phyloP scores from a whole-genome alignment of 257 asterid species.

The Gentiana dahurica region DNA sequence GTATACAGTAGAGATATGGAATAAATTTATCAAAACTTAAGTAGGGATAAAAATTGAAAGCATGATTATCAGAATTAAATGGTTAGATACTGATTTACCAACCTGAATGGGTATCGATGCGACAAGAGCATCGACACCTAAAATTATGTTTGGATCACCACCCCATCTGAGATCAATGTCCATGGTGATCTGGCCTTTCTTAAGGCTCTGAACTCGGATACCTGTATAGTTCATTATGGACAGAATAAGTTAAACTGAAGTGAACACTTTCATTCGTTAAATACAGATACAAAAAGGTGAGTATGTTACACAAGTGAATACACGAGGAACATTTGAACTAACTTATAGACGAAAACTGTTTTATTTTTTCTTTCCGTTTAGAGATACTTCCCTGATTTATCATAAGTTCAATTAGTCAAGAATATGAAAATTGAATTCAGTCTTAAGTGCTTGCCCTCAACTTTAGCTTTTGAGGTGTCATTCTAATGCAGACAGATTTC shows the following conservation, averaged over 20 bases:
- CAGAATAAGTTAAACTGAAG: neutral
- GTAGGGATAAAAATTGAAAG: neutral
- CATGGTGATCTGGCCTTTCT: constrained; percentile 97
- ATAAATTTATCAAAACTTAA: too few species aligned
- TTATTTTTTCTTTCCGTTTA: too few species aligned
- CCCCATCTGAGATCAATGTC: constrained; percentile 98
- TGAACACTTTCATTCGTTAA: neutral
- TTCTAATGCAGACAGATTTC: too few species aligned
- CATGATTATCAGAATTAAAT: constrained; percentile 1
- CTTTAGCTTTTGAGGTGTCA: too few species aligned
- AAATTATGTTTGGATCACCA: constrained; percentile 90
- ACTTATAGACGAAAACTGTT: neutral
- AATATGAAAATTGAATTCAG: too few species aligned
- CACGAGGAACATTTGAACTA: too few species aligned
- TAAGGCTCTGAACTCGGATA: constrained; percentile 96
- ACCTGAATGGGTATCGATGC: constrained; percentile 99
- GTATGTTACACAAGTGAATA: neutral
- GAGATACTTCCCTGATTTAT: too few species aligned
- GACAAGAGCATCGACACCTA: constrained; percentile 88
- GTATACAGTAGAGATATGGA: constrained; percentile 16
- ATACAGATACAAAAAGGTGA: neutral
- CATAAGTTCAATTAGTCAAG: too few species aligned
- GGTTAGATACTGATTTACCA: constrained; percentile 12
- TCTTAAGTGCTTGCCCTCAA: too few species aligned
- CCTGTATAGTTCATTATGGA: constrained; percentile 39